These are phyloP conservation scores for Colletotrichum acutatum DNA, from an alignment of 2,329 filamentous ascomycete genomes.

Conservation along the genomic window DNA sequence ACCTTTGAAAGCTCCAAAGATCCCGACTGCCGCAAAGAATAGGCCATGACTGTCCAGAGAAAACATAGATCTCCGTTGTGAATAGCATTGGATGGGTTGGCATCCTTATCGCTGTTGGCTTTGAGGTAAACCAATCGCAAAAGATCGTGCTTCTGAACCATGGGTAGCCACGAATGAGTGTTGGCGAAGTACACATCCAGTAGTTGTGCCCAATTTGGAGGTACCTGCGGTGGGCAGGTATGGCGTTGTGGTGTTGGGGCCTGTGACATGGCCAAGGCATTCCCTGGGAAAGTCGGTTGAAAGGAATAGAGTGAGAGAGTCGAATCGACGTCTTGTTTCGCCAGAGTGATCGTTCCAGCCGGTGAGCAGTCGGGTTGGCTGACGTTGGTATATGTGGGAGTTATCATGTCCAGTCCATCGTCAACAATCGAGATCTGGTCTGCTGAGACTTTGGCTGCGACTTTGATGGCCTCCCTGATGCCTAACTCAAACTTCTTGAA, in stretches of 20 bases:
- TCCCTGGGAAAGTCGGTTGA: neutral
- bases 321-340: too few relatives aligned
- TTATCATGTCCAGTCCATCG: too few relatives aligned
- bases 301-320: too few relatives aligned
- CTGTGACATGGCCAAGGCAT: neutral
- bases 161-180: conserved; percentile 14
- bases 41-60: conserved; percentile 26
- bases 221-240: neutral
- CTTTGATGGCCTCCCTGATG: neutral
- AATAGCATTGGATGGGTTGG: neutral
- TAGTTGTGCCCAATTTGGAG: neutral
- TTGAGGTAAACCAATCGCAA: conserved; percentile 12
- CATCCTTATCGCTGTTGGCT: neutral
- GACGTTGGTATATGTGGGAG: too few relatives aligned
- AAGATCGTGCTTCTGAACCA: conserved; percentile 27
- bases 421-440: neutral
- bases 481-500: neutral
- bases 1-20: neutral
- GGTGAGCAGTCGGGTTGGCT: too few relatives aligned
- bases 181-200: conserved; percentile 14
- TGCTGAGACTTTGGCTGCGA: neutral
- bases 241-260: neutral
- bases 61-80: neutral
- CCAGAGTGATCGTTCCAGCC: too few relatives aligned
- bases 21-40: neutral